Evolutionary conservation across 192 early-diverging fungal species (phyloP).

Genomic region (Linnemannia schmuckeri): DNA sequence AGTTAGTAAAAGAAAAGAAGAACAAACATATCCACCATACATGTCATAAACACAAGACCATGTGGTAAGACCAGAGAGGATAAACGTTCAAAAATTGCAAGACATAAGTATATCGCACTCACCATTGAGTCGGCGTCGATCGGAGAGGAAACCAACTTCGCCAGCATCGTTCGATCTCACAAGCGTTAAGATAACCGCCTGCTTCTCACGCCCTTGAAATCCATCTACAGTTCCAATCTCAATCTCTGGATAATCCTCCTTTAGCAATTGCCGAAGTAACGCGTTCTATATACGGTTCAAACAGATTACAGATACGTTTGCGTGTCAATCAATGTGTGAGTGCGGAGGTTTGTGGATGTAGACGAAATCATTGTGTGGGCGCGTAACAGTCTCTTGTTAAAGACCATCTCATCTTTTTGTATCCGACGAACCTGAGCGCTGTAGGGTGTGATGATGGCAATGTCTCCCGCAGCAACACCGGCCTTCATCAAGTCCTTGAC

Average conservation of each 20-base stretch:
- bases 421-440: conserved; percentile 76
- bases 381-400: background rate
- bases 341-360: background rate
- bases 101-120: background rate
- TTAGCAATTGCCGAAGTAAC: conserved; percentile 56
- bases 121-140: conserved; percentile 87
- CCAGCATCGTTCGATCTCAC: conserved; percentile 84
- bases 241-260: conserved; percentile 68
- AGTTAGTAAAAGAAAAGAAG: background rate
- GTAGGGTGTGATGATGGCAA: conserved; percentile 93
- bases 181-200: conserved; percentile 84
- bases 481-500: conserved; percentile 72
- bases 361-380: background rate
- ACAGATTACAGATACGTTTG: background rate
- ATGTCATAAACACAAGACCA: background rate
- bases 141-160: conserved; percentile 88
- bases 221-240: conserved; percentile 92
- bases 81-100: background rate
- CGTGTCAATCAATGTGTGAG: background rate
- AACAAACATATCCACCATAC: background rate
- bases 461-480: conserved; percentile 72
- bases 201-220: conserved; percentile 93
- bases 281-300: conserved; percentile 26
- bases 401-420: background rate
- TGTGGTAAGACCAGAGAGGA: background rate